A percentile compares a stretch with the other conserved stretches of the same genome.
Evolutionary conservation across 768 basidiomycete genomes (phyloP).

Genomic region (Tricholoma matsutake): DNA sequence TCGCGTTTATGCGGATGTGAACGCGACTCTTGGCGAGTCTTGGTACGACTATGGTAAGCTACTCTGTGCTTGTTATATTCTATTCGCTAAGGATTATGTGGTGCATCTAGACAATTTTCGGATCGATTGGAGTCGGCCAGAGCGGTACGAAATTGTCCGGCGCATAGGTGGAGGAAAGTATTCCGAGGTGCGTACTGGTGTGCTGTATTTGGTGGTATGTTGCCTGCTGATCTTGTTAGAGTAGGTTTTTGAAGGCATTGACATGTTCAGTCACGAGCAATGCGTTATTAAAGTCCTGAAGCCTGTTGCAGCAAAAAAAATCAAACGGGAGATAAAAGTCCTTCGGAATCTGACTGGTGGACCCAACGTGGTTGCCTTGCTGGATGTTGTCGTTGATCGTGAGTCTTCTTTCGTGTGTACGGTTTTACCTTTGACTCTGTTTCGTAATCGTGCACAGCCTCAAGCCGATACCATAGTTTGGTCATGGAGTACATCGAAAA

Average conservation of each 20-base stretch:
- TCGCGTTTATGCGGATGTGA: slow-evolving; percentile 54
- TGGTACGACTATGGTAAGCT: slow-evolving; percentile 64
- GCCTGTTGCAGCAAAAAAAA: slow-evolving; percentile 68
- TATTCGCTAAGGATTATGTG: not conserved
- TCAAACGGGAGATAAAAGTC: slow-evolving; percentile 75
- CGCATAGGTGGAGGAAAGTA: slow-evolving; percentile 67
- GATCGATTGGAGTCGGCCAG: slow-evolving; percentile 64
- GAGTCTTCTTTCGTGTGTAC: slow-evolving; percentile 6
- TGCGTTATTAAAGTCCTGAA: slow-evolving; percentile 73
- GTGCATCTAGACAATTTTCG: slow-evolving; percentile 46
- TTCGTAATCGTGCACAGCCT: slow-evolving; percentile 25
- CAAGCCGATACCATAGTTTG: slow-evolving; percentile 58
- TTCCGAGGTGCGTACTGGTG: slow-evolving; percentile 46
- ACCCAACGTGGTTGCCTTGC: slow-evolving; percentile 62
- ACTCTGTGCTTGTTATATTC: not conserved
- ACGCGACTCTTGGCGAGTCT: slow-evolving; percentile 50
- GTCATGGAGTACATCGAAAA: slow-evolving; percentile 70
- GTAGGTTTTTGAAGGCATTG: slow-evolving; percentile 58
- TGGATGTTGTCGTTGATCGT: slow-evolving; percentile 67
- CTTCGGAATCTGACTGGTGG: slow-evolving; percentile 67
- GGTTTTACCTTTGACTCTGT: not conserved
- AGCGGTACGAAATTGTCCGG: slow-evolving; percentile 63
- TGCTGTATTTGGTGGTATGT: not conserved
- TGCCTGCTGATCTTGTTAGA: not conserved
- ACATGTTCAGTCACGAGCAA: slow-evolving; percentile 49